Percentiles rank a stretch among this genome's conserved stretches.
phyloP scores from a whole-genome alignment of 1,284 basidiomycete species.

The Malassezia sp. region DNA sequence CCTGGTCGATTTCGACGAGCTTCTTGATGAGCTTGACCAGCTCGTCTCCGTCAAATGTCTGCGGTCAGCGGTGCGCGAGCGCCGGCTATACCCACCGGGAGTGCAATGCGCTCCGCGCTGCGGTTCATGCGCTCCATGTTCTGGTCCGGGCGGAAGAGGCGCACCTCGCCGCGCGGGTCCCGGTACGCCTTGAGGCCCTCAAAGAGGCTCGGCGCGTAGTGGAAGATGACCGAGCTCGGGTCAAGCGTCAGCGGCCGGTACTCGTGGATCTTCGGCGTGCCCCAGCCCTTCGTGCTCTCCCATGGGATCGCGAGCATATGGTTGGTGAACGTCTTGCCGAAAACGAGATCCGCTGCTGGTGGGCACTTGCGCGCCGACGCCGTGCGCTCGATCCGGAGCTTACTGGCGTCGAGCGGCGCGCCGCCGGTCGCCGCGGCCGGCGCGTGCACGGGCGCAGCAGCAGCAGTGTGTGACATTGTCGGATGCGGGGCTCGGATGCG shows the following conservation, averaged over 20 bases:
- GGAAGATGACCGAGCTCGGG: slow-evolving; percentile 76
- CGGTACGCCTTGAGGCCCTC: slow-evolving; percentile 96
- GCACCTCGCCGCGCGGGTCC: slow-evolving; percentile 63
- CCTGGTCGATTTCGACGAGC: slow-evolving; percentile 71
- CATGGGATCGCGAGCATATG: slow-evolving; percentile 85
- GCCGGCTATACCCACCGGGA: slow-evolving; percentile 56
- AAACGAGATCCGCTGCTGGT: slow-evolving; percentile 49
- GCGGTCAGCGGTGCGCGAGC: neutral
- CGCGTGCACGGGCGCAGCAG: no score
- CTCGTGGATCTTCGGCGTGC: slow-evolving; percentile 66
- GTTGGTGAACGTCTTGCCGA: slow-evolving; percentile 60
- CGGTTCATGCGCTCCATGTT: slow-evolving; percentile 74
- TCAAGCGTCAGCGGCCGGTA: slow-evolving; percentile 67
- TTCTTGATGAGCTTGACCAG: slow-evolving; percentile 76
- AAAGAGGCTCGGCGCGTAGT: slow-evolving; percentile 80
- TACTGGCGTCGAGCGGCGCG: slow-evolving; percentile 11
- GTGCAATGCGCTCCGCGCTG: slow-evolving; percentile 58
- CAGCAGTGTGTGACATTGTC: no score
- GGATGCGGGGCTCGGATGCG: no score
- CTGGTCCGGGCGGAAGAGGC: slow-evolving; percentile 89
- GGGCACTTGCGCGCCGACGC: slow-evolving; percentile 45
- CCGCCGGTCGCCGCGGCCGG: neutral
- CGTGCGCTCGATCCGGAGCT: slow-evolving; percentile 16
- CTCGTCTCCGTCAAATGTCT: slow-evolving; percentile 66
- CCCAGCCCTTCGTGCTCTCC: slow-evolving; percentile 66